These are phyloP conservation scores for Danielia oregonensis DNA, from an alignment of 805 yeast species.

Conservation along the genomic window DNA sequence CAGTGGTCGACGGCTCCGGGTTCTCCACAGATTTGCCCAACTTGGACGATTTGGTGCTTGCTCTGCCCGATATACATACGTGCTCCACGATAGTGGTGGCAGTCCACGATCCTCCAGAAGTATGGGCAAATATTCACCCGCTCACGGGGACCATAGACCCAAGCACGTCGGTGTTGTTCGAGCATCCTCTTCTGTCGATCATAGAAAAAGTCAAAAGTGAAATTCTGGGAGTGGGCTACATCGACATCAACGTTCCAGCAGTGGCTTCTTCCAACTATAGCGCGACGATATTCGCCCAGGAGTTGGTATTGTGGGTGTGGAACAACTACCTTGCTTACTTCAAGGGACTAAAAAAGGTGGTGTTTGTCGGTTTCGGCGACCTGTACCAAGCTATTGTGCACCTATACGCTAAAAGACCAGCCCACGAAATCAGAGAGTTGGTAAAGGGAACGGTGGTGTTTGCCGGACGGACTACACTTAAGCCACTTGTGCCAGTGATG, in stretches of 20 bases:
- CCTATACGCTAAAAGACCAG: slow-evolving; percentile 73
- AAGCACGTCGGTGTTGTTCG: slow-evolving; percentile 68
- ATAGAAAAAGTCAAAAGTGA: slow-evolving; percentile 53
- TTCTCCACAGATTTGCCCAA: slow-evolving; percentile 45
- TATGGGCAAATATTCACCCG: slow-evolving; percentile 86
- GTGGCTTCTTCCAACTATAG: slow-evolving; percentile 38
- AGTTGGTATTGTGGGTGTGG: slow-evolving; percentile 76
- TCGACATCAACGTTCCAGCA: slow-evolving; percentile 76
- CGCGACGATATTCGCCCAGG: slow-evolving; percentile 69
- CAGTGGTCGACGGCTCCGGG: slow-evolving; percentile 42
- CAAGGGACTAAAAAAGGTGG: slow-evolving; percentile 57
- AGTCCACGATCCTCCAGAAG: slow-evolving; percentile 87
- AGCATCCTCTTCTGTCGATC: slow-evolving; percentile 59
- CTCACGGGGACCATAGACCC: slow-evolving; percentile 74
- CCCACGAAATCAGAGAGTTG: slow-evolving; percentile 48
- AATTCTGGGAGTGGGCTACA: slow-evolving; percentile 54
- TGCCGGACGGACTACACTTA: slow-evolving; percentile 63
- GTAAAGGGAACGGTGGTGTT: slow-evolving; percentile 71
- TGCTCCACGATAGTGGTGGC: slow-evolving; percentile 63
- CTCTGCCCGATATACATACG: slow-evolving; percentile 66
- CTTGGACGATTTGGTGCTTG: slow-evolving; percentile 60
- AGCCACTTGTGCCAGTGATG: slow-evolving; percentile 78
- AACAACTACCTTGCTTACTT: slow-evolving; percentile 84
- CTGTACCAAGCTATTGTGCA: slow-evolving; percentile 85
- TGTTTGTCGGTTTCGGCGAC: slow-evolving; percentile 86